phyloP scores from a whole-genome alignment of 768 basidiomycete genomes.

The Boletus rubropictus region DNA sequence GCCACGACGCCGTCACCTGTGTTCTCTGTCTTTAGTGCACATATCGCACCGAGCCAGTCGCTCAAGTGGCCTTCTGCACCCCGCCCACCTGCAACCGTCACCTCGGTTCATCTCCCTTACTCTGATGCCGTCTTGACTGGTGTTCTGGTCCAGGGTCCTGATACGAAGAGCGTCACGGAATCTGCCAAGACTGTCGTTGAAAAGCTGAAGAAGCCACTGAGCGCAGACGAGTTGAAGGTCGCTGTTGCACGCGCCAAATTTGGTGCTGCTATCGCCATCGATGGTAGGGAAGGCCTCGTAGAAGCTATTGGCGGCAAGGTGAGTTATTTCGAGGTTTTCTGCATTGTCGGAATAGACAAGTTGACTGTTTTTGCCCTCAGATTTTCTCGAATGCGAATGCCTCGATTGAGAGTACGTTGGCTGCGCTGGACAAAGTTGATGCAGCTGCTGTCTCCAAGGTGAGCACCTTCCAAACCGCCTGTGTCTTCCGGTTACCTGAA shows the following conservation, averaged over 20 bases:
- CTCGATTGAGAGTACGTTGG: conserved; percentile 57
- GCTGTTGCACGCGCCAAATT: conserved; percentile 91
- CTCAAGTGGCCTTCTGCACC: conserved; percentile 79
- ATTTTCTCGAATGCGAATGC: conserved; percentile 53
- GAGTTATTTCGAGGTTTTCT: conserved; percentile 20
- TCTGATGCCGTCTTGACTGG: conserved; percentile 90
- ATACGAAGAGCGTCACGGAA: conserved; percentile 55
- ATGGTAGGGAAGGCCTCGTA: conserved; percentile 64
- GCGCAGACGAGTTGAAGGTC: conserved; percentile 65
- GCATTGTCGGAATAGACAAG: not conserved
- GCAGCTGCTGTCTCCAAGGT: conserved; percentile 69
- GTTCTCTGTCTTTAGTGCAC: conserved; percentile 71
- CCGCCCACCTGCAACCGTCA: conserved; percentile 57
- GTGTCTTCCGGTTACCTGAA: not conserved
- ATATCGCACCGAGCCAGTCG: conserved; percentile 71
- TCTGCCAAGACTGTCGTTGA: conserved; percentile 65
- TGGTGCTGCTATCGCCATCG: conserved; percentile 60
- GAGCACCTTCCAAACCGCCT: not conserved
- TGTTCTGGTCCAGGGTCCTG: conserved; percentile 67
- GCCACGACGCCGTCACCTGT: conserved; percentile 61
- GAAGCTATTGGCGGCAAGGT: conserved; percentile 62
- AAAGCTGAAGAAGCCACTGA: conserved; percentile 54
- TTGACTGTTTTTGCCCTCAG: conserved; percentile 32
- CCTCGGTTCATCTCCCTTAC: conserved; percentile 79
- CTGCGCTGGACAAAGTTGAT: conserved; percentile 65